Evolutionary conservation across 108 stramenopile genomes (phyloP).

Genomic region (Conticribra weissflogii): DNA sequence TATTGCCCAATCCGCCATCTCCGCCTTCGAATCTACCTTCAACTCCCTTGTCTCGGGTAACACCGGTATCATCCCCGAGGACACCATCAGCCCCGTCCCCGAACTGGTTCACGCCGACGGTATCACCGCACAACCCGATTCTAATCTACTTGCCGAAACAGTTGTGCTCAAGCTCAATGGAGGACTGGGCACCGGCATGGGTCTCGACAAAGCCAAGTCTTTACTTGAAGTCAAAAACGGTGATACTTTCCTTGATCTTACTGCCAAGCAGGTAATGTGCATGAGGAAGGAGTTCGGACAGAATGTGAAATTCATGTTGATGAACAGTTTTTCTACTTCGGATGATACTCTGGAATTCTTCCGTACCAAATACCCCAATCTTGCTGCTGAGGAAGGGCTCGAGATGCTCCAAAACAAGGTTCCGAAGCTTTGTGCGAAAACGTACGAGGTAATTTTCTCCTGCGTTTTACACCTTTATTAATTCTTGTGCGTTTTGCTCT

Average conservation of each 20-base stretch:
- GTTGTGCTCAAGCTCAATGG: constrained; percentile 99
- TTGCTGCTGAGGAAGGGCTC: constrained; percentile 93
- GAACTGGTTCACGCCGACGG: constrained; percentile 86
- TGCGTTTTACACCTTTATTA: no score
- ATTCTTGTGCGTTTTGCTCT: no score
- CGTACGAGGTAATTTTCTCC: constrained; percentile 87
- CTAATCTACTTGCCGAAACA: constrained; percentile 85
- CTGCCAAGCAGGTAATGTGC: constrained; percentile 96
- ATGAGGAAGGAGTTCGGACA: constrained; percentile 92
- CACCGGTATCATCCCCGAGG: constrained; percentile 97
- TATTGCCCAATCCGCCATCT: constrained; percentile 87
- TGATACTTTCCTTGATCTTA: constrained; percentile 99
- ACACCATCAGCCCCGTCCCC: constrained; percentile 90
- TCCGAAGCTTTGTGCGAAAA: constrained; percentile 94
- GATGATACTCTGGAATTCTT: constrained; percentile 96
- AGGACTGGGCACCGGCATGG: constrained; percentile 99
- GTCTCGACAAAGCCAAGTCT: constrained; percentile 98
- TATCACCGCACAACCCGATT: constrained; percentile 60
- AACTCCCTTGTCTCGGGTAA: constrained; percentile 89
- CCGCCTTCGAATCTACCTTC: constrained; percentile 91
- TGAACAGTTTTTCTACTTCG: constrained; percentile 99
- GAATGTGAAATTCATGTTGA: constrained; percentile 98
- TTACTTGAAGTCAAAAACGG: constrained; percentile 96
- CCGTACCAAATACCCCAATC: constrained; percentile 77
- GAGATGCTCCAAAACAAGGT: constrained; percentile 99